Evolutionary conservation across 331 rosid species (phyloP).

Genomic region (Pyrus hybrid): DNA sequence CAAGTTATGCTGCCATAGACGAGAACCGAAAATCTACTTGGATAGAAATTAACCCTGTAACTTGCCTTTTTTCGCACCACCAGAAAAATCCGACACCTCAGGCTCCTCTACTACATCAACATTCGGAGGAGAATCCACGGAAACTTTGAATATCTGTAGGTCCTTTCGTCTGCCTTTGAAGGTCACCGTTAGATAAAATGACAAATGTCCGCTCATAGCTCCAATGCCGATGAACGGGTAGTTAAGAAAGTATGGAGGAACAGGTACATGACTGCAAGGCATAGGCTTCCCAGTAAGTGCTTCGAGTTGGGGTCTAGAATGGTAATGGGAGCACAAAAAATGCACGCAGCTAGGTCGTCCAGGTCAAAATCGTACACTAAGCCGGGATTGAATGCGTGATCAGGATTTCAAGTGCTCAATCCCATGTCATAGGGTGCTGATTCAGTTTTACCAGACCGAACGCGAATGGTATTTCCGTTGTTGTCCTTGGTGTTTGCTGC

Average conservation of each 20-base stretch:
- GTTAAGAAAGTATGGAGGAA: not conserved
- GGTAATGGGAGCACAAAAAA: too few relatives aligned
- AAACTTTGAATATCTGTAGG: not conserved
- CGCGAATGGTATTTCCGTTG: too few relatives aligned
- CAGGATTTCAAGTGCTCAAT: too few relatives aligned
- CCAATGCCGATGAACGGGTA: not conserved
- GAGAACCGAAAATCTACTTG: not conserved
- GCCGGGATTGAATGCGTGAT: too few relatives aligned
- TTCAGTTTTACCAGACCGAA: too few relatives aligned
- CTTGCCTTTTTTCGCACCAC: not conserved
- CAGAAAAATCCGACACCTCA: not conserved
- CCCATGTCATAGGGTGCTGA: too few relatives aligned
- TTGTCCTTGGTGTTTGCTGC: too few relatives aligned
- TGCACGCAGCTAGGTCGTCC: too few relatives aligned
- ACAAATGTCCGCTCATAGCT: not conserved
- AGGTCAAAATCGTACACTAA: too few relatives aligned
- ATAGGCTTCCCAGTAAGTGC: too few relatives aligned
- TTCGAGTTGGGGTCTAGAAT: too few relatives aligned
- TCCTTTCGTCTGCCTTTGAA: not conserved
- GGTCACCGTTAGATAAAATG: not conserved
- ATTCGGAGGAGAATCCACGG: not conserved
- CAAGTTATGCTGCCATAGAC: slow-evolving; percentile 1
- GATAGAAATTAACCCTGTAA: not conserved
- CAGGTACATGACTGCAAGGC: too few relatives aligned
- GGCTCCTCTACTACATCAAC: not conserved